Evolutionary conservation across 805 yeast genomes (phyloP).

Genomic region (Candida taoyuanica): DNA sequence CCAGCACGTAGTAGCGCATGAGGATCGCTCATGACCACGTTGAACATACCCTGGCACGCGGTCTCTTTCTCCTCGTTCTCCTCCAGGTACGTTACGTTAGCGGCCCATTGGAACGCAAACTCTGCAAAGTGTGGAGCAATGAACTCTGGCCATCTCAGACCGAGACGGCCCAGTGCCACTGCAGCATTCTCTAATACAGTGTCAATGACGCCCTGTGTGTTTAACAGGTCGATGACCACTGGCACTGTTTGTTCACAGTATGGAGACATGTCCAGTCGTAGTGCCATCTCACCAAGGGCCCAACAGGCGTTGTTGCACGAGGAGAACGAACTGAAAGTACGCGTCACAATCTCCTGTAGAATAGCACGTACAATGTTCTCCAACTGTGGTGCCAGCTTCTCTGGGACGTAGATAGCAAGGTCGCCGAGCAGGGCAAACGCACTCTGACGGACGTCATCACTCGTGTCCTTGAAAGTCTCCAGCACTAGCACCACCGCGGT

Average conservation of each 20-base stretch:
- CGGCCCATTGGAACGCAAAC: conserved; percentile 66
- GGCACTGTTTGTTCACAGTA: conserved; percentile 51
- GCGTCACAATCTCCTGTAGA: conserved; percentile 59
- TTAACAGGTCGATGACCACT: conserved; percentile 55
- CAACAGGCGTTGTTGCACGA: conserved; percentile 89
- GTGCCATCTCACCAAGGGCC: conserved; percentile 85
- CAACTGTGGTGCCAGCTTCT: conserved; percentile 33
- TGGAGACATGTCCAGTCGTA: conserved; percentile 50
- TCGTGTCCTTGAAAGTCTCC: conserved; percentile 68
- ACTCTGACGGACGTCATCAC: conserved; percentile 88
- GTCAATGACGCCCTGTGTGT: conserved; percentile 46
- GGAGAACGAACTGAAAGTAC: conserved; percentile 47
- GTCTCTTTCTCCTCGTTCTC: conserved; percentile 88
- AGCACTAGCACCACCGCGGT: conserved; percentile 58
- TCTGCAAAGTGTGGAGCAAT: conserved; percentile 55
- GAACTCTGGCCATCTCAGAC: conserved; percentile 54
- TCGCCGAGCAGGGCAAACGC: conserved; percentile 91
- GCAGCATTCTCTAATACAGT: conserved; percentile 84
- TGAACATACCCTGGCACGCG: conserved; percentile 80
- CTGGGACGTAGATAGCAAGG: conserved; percentile 55
- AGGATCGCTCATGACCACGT: conserved; percentile 62
- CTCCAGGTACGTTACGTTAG: conserved; percentile 57
- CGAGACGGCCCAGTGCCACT: conserved; percentile 84
- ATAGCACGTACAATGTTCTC: conserved; percentile 58
- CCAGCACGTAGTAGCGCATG: conserved; percentile 38